Evolutionary conservation across 805 yeast species (phyloP), one percentile per base, ranked within the genome.

Genomic region (Schizosaccharomyces osmophilus): DNA sequence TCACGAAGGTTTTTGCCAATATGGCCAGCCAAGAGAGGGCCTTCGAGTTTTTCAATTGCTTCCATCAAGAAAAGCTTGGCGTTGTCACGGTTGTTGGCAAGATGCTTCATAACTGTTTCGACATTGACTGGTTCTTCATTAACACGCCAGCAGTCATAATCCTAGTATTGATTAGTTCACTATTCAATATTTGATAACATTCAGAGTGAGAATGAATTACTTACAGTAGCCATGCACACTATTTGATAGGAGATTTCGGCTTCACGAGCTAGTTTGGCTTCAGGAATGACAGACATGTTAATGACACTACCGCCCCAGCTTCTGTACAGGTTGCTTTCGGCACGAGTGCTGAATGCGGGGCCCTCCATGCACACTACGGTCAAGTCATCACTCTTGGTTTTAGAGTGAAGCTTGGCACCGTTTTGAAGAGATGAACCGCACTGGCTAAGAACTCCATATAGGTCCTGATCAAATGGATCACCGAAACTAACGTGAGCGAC

Each of bases 401-500:
- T 76, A 17, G 15, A 6, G 73, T 85, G 95, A 72, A 89, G 73
- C 58, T 72, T 72, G 71, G 81, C 72, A 60, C 78, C 79, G 42
- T 82, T 83, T 55, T 77, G 77, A 68, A 86, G 74, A 29, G 78
- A 77, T 60, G 81, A 82, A 55, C 77, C 76, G 39, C 78, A 74
- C 63, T 84, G 80, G 61, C 80, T 76, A 62, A 93, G 79, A 63
- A 85, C 74, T 61, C 80, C 74, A 67, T 82, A 83, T 68, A 93
- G 78, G 64, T 79, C 79, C 62, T 79, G 73, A 71, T 90, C 96
- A 68, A 93, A 93, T 39, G 98, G 98, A 70, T 90, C 95, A 62
- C 98, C 98, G 71, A 93, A 93, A 66, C 87, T 88, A 55, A 93
- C 97, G 72, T 93, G 98, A 22, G 95, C 98, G 4, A 93, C 98